These are phyloP conservation scores for Sarocladium oryzae DNA, from an alignment of 2,329 filamentous ascomycete genomes.

Conservation along the genomic window DNA sequence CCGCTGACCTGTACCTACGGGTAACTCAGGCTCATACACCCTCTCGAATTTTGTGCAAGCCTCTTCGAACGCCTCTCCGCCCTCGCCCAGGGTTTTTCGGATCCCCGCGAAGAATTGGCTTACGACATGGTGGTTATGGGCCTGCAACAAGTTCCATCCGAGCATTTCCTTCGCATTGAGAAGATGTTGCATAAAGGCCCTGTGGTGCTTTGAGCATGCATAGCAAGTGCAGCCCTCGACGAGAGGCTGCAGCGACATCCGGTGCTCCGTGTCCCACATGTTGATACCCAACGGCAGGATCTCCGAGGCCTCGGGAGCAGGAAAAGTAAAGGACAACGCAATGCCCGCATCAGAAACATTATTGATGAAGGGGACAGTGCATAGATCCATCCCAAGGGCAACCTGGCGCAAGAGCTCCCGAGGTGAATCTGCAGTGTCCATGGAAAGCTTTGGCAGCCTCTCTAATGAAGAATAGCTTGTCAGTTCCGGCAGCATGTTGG, in stretches of 20 bases:
- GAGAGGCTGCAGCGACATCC: slow-evolving; percentile 57
- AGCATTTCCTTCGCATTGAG: slow-evolving; percentile 93
- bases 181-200: slow-evolving; percentile 82
- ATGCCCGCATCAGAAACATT: slow-evolving; percentile 76
- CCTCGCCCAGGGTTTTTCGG: slow-evolving; percentile 54
- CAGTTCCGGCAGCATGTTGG: slow-evolving; percentile 61
- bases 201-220: slow-evolving; percentile 74
- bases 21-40: slow-evolving; percentile 64
- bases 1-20: slow-evolving; percentile 66
- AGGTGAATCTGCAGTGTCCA: slow-evolving; percentile 64
- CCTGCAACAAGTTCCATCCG: slow-evolving; percentile 84
- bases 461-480: slow-evolving; percentile 45
- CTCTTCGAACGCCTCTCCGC: slow-evolving; percentile 53
- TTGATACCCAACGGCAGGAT: slow-evolving; percentile 61
- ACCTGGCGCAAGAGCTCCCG: slow-evolving; percentile 73
- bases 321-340: slow-evolving; percentile 73
- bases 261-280: slow-evolving; percentile 64
- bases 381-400: slow-evolving; percentile 69
- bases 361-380: slow-evolving; percentile 70
- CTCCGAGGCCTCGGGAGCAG: slow-evolving; percentile 27
- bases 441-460: slow-evolving; percentile 64
- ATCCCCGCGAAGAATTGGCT: slow-evolving; percentile 67
- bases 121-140: slow-evolving; percentile 79
- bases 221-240: slow-evolving; percentile 66
- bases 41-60: slow-evolving; percentile 34